Evolutionary conservation across 345 rosid genomes (phyloP).

Genomic region (Ceriops decandra): DNA sequence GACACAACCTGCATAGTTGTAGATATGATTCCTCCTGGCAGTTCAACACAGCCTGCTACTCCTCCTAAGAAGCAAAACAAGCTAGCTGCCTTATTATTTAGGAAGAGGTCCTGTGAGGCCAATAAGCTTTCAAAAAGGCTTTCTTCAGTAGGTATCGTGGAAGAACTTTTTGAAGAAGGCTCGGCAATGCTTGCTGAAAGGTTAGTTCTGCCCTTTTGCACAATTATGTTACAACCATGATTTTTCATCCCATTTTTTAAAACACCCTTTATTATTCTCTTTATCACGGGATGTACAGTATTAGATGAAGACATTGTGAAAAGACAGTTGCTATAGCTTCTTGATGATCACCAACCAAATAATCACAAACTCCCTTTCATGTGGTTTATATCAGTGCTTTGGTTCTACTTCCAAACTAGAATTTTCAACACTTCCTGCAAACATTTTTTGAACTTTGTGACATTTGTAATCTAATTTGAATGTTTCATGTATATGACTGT

Average conservation of each 20-base stretch:
- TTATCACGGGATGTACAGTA: not conserved
- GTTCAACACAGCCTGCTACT: conserved; percentile 31
- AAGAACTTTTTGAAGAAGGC: conserved; percentile 95
- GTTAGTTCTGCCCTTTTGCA: conserved; percentile 30
- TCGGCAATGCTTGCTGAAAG: conserved; percentile 93
- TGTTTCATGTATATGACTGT: not conserved
- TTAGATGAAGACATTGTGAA: too few relatives aligned
- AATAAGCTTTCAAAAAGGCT: conserved; percentile 60
- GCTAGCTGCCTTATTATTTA: conserved; percentile 49
- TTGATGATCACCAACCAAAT: too few relatives aligned
- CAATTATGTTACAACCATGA: not conserved
- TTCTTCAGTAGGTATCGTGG: conserved; percentile 66
- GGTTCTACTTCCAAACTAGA: too few relatives aligned
- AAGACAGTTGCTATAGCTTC: too few relatives aligned
- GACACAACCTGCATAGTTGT: conserved; percentile 91
- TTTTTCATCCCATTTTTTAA: not conserved
- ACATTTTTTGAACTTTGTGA: not conserved
- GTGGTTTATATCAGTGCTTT: too few relatives aligned
- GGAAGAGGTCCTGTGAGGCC: conserved; percentile 51
- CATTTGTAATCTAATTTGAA: not conserved
- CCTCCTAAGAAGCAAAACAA: conserved; percentile 60
- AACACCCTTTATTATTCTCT: not conserved
- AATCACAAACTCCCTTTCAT: too few relatives aligned
- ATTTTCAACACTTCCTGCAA: too few relatives aligned
- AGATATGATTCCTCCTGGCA: conserved; percentile 77